Conservation (phyloP, 2,329 filamentous ascomycete species). For the Cladosporium sp. region DNA sequence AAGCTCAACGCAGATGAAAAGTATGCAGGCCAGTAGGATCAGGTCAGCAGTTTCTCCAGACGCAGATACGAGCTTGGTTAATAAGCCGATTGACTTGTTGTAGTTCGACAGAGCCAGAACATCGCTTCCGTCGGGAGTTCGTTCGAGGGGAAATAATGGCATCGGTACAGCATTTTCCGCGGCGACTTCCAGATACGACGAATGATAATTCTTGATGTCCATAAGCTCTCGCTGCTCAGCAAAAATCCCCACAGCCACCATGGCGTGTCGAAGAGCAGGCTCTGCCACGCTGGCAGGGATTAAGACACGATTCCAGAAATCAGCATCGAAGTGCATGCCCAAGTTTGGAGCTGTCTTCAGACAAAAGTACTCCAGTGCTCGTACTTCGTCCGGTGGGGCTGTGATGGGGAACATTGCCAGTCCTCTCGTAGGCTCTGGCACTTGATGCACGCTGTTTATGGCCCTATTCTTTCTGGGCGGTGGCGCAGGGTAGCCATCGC, state of each 20-base stretch:
- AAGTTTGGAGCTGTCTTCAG: conserved; percentile 17
- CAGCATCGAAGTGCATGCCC: conserved; percentile 14
- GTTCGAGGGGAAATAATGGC: not conserved
- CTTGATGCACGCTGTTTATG: not conserved
- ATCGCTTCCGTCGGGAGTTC: not conserved
- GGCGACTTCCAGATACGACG: not conserved
- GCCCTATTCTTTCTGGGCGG: not conserved
- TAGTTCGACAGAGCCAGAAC: not conserved
- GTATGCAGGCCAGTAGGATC: conserved; percentile 4
- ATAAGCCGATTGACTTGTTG: conserved; percentile 8
- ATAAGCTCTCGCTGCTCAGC: conserved; percentile 1
- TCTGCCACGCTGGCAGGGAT: conserved; percentile 15
- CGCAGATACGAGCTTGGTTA: not conserved
- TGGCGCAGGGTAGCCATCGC: conserved; percentile 30
- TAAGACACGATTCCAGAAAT: conserved; percentile 16
- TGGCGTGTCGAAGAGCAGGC: conserved; percentile 13
- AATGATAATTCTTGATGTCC: not conserved
- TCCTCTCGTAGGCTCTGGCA: not conserved
- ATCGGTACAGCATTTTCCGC: not conserved
- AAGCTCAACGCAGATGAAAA: conserved; percentile 13
- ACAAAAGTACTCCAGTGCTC: conserved; percentile 20
- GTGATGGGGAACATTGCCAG: not conserved
- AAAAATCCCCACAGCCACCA: conserved; percentile 16
- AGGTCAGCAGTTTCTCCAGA: not conserved
- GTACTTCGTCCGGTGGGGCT: conserved; percentile 11